A percentile compares a stretch with the other conserved stretches of the same genome.
These are phyloP conservation scores for Globisporangium abappressorium DNA, from an alignment of 352 stramenopile species.

Conservation along the genomic window DNA sequence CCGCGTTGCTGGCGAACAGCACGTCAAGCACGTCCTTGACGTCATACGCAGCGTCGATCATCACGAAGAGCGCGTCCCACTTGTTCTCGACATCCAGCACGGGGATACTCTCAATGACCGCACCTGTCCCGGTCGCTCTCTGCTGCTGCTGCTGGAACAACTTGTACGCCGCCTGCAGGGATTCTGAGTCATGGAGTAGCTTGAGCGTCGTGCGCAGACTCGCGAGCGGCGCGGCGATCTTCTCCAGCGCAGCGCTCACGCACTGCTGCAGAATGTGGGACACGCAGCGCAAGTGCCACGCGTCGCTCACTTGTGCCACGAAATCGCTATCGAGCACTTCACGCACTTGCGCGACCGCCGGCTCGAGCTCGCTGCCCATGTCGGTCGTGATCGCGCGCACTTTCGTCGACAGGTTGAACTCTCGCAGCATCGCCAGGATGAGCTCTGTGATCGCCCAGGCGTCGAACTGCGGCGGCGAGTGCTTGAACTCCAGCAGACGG, in stretches of 20 bases:
- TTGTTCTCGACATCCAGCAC: constrained; percentile 4
- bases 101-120: background rate
- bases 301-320: background rate
- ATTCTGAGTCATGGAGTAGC: background rate
- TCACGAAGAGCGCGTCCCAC: constrained; percentile 10
- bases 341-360: background rate
- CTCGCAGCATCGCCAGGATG: constrained; percentile 1
- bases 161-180: constrained; percentile 5
- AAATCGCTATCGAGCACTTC: constrained; percentile 1
- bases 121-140: background rate
- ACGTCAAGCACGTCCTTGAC: constrained; percentile 7
- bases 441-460: constrained; percentile 5
- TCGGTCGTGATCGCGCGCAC: constrained; percentile 13
- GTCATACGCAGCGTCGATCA: constrained; percentile 9
- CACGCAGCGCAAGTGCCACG: constrained; percentile 13
- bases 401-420: constrained; percentile 11
- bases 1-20: constrained; percentile 8
- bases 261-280: constrained; percentile 6
- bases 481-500: constrained; percentile 13
- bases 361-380: constrained; percentile 4
- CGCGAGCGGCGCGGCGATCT: constrained; percentile 1
- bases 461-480: constrained; percentile 1
- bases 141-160: background rate
- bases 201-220: constrained; percentile 8
- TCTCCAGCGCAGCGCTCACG: background rate